Evolutionary conservation across 2,329 filamentous ascomycete genomes (phyloP), one percentile per base, ranked within the genome.

Genomic region (Ophiostoma perfectum): DNA sequence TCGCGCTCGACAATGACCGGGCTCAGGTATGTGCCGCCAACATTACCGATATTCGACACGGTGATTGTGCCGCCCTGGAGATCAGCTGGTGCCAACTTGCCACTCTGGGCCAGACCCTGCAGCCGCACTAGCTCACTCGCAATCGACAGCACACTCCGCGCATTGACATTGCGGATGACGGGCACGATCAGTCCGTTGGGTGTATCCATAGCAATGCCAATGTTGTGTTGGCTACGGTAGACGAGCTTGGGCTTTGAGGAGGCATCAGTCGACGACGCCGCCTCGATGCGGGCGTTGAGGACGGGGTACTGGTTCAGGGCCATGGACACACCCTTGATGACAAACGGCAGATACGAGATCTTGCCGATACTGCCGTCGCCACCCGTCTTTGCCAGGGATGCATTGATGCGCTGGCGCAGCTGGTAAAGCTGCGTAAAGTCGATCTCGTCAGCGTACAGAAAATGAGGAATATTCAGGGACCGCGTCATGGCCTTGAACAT

Each of bases 401-500:
- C 83, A 79, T 96, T 96, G 69, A 97, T 84, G 64, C 87, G 89
- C 71, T 83, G 82, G 64, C 95, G 91, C 66, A 97, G 83, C 65
- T 85, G 79, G 69, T 88, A 87, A 4, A 99, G 84, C 52, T 84
- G 82, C 60, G 90, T 89, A 77, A 97, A 89, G 80, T 96, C 90
- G 65, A 97, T 83, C 76, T 94, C 91, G 78, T 97, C 93, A 52
- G 92, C 90, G 80, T 96, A 99, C 70, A 98, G 86, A 80, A 99
- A 97, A 79, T 98, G 95, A 0, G 95, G 95, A 74, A 97, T 98
- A 66, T 80, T 86, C 71, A 99, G 84, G 2, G 94, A 97, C 69
- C 88, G 88, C 14, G 94, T 97, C 95, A 99, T 99, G 70, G 88
- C 86, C 81, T 96, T 97, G 87, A 97, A 98, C 95, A 99, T 99